Evolutionary conservation across 192 early-diverging fungal species (phyloP), one percentile per base, ranked within the genome.

Genomic region (Cetraspora pellucida): DNA sequence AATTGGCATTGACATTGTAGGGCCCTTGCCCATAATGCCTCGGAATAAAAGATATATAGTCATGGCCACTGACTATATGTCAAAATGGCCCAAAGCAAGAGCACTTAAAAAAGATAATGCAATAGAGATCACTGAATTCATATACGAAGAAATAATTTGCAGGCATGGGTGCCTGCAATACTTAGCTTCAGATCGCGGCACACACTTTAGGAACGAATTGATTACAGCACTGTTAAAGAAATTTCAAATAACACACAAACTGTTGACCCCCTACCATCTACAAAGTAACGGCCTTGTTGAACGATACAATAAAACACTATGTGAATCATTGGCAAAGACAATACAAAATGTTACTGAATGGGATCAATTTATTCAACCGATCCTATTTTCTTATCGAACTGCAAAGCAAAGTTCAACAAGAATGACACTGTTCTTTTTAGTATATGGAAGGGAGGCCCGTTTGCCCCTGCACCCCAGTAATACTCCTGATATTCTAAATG

Each of bases 51-150:
- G n/a, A n/a, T n/a, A n/a, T n/a, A n/a, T n/a, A n/a, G n/a, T n/a
- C n/a, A n/a, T n/a, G n/a, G 81, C 81, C 3, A 75, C 78, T 4
- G 81, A 82, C 23, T 82, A 79, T 47, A 30, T 54, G 0, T 79
- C 78, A 14, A 77, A 77, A 27, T 82, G 78, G 81, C 81, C 78
- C 1, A 63, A 79, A 31, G 72, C 73, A 25, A 21, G 65, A 6
- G 78, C 81, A 23, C 1, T 82, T 10, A 54, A 43, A 11, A 63
- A 63, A 21, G 78, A 78, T 0, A 72, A 75, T 52, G 78, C 52
- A 10, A 72, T 70, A 47, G 43, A 70, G 0, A 58, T 75, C 49
- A 70, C 74, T 0, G 65, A 57, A 64, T n/a, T n/a, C n/a, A n/a
- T n/a, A n/a, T n/a, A n/a, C n/a, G n/a, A n/a, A n/a, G n/a, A n/a